Evolutionary conservation across 257 asterid species (phyloP), one percentile per base, ranked within the genome.

Genomic region (Ophiorrhiza pumila): DNA sequence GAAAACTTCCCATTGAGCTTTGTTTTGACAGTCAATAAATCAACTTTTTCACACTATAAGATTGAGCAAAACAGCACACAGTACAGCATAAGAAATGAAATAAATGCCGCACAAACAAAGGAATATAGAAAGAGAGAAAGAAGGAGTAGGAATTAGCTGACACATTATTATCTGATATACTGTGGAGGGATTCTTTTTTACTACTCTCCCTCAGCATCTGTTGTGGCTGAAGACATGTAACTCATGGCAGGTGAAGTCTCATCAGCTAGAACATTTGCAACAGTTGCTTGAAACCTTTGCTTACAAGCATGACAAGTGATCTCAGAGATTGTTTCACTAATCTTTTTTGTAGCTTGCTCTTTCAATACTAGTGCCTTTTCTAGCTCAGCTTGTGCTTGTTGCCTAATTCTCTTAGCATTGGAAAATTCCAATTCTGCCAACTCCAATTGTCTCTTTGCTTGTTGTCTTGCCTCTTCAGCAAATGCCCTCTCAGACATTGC

Each of bases 251-350:
- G 85, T 2, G 85, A 81, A 29, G 85, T 78, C 73, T 75, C 78
- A 67, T 74, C 70, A 69, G 76, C 63, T 11, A 70, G 69, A 71
- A 46, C 60, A 50, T 25, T 39, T 9, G 67, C 34, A 47, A 71
- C 25, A 25, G 70, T 59, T 69, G 50, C 49, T 25, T 85, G 90
- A 68, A 79, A 85, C 35, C 78, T 80, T 47, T 81, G 76, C 83
- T 83, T 86, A 78, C 97, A 91, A 63, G 83, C 74, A 68, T 85
- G 84, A 79, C 97, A 91, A 27, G 96, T 91, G 74, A 89, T 80
- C 69, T 87, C 85, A 17, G 83, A 65, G 35, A 87, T 79, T 59
- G 90, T 80, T 29, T 84, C 76, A 47, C 81, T 85, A 27, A 85
- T 83, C 53, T 76, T 78, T 84, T 69, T 80, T 0, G 83, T 61